Percentiles rank a stretch among this genome's conserved stretches.
Evolutionary conservation across 2,329 filamentous ascomycete genomes (phyloP).

Genomic region (Colletotrichum melonis): DNA sequence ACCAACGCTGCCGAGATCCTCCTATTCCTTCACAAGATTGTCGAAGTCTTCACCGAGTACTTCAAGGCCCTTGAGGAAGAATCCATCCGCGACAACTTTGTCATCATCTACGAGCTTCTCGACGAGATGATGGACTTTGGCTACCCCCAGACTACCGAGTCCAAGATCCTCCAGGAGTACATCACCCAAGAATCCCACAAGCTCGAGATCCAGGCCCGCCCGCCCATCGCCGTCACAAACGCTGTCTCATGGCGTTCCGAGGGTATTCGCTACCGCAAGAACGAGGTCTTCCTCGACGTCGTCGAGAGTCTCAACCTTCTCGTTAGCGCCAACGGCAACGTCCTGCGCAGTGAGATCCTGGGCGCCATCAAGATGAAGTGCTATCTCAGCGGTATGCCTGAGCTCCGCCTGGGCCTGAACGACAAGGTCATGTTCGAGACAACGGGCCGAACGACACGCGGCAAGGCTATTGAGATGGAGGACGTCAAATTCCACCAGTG

Average conservation of each 20-base stretch:
- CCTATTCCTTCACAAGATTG: constrained; percentile 96
- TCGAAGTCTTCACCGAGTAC: constrained; percentile 99
- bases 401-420: constrained; percentile 92
- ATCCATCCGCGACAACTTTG: constrained; percentile 98
- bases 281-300: constrained; percentile 98
- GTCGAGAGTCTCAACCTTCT: constrained; percentile 96
- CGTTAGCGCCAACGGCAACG: constrained; percentile 93
- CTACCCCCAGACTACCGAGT: constrained; percentile 97
- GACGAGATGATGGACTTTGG: constrained; percentile 99
- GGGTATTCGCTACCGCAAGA: constrained; percentile 98
- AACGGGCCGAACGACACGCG: constrained; percentile 90
- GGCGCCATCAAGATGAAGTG: constrained; percentile 99
- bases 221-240: constrained; percentile 97
- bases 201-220: constrained; percentile 93
- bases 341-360: constrained; percentile 94
- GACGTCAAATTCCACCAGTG: constrained; percentile 99
- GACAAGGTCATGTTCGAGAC: constrained; percentile 99
- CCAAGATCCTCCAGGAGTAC: constrained; percentile 98
- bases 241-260: constrained; percentile 98
- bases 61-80: constrained; percentile 99
- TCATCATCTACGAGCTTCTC: constrained; percentile 97
- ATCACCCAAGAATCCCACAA: constrained; percentile 99
- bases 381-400: constrained; percentile 98
- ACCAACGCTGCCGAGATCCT: constrained; percentile 99
- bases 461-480: constrained; percentile 99